Base-by-base conservation (phyloP, 2,329 filamentous ascomycete genomes). In the Calonectria leucothoes region DNA sequence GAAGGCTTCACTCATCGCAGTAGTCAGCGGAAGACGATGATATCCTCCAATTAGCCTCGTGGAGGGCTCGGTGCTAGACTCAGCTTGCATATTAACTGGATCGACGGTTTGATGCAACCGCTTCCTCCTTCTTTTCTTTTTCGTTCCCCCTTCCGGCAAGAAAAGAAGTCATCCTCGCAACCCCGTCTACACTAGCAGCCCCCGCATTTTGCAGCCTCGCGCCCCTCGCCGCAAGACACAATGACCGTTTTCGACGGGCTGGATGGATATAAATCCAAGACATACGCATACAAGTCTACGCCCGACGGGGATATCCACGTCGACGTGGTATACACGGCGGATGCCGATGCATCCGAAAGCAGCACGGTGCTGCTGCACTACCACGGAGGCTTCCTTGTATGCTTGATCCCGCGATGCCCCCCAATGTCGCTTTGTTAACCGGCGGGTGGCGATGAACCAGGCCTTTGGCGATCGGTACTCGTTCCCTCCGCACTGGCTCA, bases 381-480 rank as follows among this genome's bases (percentile, higher is more conserved):
- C 7, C 77, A 79, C 3, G 77, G 77, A 0, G 77, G 77, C 4
- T 79, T 78, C 7, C 48, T 79, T 2, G 77, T 71, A 37, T 20
- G 74, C n/a, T n/a, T n/a, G n/a, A n/a, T n/a, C n/a, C n/a, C n/a
- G n/a, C n/a, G n/a, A n/a, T n/a, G n/a, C n/a, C n/a, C n/a, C n/a
- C n/a, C n/a, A n/a, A n/a, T n/a, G n/a, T n/a, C n/a, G n/a, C n/a
- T n/a, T n/a, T n/a, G n/a, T n/a, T n/a, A n/a, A n/a, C n/a, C n/a
- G n/a, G n/a, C n/a, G n/a, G n/a, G n/a, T n/a, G n/a, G n/a, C n/a
- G n/a, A n/a, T 14, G 17, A 42, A 42, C 27, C 4, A 79, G 76
- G 71, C 80, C 23, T 57, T 79, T 1, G 78, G 78, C 3, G 78
- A 79, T 7, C 71, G 78, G 45, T 74, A 77, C 17, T 76, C 78